Evolutionary conservation across 83 land plant genomes (phyloP), one percentile per base, ranked within the genome.

Genomic region (Diphasiastrum complanatum): DNA sequence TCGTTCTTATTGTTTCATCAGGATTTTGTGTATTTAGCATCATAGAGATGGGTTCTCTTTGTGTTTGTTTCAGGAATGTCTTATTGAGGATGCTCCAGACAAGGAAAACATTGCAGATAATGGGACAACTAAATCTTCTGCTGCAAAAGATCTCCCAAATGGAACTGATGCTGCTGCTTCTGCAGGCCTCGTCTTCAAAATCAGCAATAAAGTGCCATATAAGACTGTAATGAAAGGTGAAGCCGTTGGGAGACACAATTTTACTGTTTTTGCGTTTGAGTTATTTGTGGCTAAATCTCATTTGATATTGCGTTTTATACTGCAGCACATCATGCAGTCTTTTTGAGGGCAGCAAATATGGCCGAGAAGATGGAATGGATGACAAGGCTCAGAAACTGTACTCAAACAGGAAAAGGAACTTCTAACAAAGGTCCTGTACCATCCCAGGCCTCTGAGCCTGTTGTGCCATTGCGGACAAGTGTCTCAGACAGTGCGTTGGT

Each of bases 151-250:
- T 78, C 85, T 5, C 85, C 81, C 81, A 51, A 87, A 76, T 73
- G 86, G 78, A 16, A 72, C 85, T n/a, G 89, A 88, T 68, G 29
- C 79, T 27, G 75, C 65, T 0, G 75, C 69, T 59, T 62, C 40
- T 47, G 41, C 77, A 5, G 71, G 58, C 70, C 91, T 93, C 47
- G 74, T 77, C 19, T 93, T 93, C 61, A 93, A 83, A 69, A 64
- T 93, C 23, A 86, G 77, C 27, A 84, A 83, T 81, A 83, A 80
- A 64, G 82, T 93, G 51, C 77, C 88, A 43, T 85, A 93, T 56
- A 93, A 89, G 66, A 83, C 96, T 43, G 92, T 93, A 45, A 51
- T 93, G 26, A 93, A 93, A 84, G 96, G 99, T 93, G 54, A 8
- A 20, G 33, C 51, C 61, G 35, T 2, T 29, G 27, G 6, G 56